Evolutionary conservation across 306 rosid species (phyloP), one percentile per base, ranked within the genome.

Genomic region (Chamaecrista fasciculata): DNA sequence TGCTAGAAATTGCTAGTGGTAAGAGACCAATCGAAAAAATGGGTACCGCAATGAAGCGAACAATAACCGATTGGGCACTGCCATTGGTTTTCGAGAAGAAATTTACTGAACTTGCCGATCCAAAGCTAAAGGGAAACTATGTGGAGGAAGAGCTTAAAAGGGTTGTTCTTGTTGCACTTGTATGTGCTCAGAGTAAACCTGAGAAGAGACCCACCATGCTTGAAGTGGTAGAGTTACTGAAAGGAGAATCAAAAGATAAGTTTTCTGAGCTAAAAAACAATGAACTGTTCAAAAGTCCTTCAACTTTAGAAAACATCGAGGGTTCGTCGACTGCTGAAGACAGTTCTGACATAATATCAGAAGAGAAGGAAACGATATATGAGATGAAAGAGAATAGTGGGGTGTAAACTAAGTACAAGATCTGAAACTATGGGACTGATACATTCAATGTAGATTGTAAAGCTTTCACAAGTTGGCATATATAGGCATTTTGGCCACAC

Each of bases 1-100:
- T 94, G 70, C 88, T 94, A 31, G 99, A 94, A 78, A 95, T 94
- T n/a, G 95, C 91, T 12, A 84, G 86, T 62, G 96, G 99, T 70
- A 85, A 70, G 86, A 94, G 77, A 67, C 99, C 99, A 47, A 83
- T 91, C 9, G 95, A 84, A 66, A 90, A 87, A 70, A 60, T 85
- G 47, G 78, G 58, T 36, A n/a, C 82, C 4, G 16, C 86, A 4
- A 20, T 72, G 71, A 88, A 85, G 78, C 95, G 87, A 49, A 57
- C 92, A 0, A 87, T 94, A 66, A 49, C 81, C 14, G 99, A 94
- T 57, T 94, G 99, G 99, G 99, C 96, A 0, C 82, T 94, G 53
- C 99, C 99, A 11, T 66, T 94, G 75, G 96, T 82, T 26, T 77
- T 87, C 24, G 95, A 85, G 80, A 78, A 81, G 60, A 90, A 87